phyloP scores from a whole-genome alignment of 192 early-diverging fungal genomes.

The Backusella morwellensis region DNA sequence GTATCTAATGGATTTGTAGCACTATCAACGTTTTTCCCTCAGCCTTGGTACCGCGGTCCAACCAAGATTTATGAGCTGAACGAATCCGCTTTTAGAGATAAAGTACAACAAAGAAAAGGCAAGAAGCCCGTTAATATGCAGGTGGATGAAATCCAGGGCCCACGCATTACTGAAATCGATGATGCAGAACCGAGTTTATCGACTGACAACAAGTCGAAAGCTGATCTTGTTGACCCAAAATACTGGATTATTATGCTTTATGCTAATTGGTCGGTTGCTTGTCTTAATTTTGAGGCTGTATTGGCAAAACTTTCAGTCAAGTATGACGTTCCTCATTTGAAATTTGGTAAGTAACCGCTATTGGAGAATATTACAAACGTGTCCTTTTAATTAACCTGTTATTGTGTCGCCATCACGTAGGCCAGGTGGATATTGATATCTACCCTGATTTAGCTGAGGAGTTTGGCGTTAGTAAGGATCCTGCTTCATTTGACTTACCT shows the following conservation, averaged over 20 bases:
- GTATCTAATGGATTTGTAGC: conserved; percentile 9
- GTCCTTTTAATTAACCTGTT: not conserved
- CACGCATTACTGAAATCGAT: conserved; percentile 22
- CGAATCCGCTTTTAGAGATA: conserved; percentile 24
- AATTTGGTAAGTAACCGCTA: conserved; percentile 20
- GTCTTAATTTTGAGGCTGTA: conserved; percentile 49
- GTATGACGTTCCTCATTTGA: conserved; percentile 32
- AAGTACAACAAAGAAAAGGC: conserved; percentile 12
- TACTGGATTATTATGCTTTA: conserved; percentile 57
- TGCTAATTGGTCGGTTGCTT: conserved; percentile 50
- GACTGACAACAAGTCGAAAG: not conserved
- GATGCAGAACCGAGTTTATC: conserved; percentile 17
- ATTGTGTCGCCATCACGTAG: conserved; percentile 1
- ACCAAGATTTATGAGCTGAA: conserved; percentile 43
- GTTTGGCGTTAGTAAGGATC: conserved; percentile 45
- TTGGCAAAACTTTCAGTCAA: conserved; percentile 47
- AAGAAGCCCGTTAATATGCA: not conserved
- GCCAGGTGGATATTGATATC: conserved; percentile 51
- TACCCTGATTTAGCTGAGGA: conserved; percentile 43
- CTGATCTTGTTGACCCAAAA: conserved; percentile 22
- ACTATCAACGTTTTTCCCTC: conserved; percentile 40
- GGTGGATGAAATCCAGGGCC: conserved; percentile 20
- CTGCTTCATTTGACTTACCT: conserved; percentile 52
- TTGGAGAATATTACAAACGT: not conserved
- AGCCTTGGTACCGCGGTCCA: conserved; percentile 52